phyloP scores from a whole-genome alignment of 176 grass and related monocot species.

The Melocanna baccifera region DNA sequence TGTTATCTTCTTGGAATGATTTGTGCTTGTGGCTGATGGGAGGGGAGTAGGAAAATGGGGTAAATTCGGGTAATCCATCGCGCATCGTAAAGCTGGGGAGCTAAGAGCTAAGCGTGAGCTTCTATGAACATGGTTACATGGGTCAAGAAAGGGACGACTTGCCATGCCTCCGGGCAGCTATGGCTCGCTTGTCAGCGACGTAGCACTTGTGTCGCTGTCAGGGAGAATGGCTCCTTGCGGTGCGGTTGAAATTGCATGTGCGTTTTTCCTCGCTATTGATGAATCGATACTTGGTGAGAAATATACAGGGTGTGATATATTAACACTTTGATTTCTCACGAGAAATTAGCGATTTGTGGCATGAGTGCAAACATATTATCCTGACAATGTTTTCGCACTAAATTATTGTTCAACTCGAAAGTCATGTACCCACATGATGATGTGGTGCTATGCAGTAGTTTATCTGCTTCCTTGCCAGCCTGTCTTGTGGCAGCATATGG shows the following conservation, averaged over 20 bases:
- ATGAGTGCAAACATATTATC: not conserved
- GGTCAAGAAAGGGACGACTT: slow-evolving; percentile 1
- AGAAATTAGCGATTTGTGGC: slow-evolving; percentile 16
- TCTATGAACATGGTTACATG: not conserved
- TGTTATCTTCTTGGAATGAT: slow-evolving; percentile 12
- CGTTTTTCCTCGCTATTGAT: not conserved
- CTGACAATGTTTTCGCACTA: not conserved
- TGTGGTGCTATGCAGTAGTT: not conserved
- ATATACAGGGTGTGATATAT: not conserved
- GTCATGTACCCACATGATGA: not conserved
- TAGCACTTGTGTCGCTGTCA: slow-evolving; percentile 18
- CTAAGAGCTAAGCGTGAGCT: not conserved
- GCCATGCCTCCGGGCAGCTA: not conserved
- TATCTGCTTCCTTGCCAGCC: slow-evolving; percentile 8
- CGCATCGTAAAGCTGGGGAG: not conserved
- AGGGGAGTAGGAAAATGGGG: not conserved
- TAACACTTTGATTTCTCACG: slow-evolving; percentile 2
- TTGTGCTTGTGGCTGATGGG: not conserved
- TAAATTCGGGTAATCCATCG: not conserved
- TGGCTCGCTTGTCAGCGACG: not conserved
- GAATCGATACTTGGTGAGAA: not conserved
- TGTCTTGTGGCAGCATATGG: not conserved
- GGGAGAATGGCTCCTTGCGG: not conserved
- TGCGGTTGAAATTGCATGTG: not conserved
- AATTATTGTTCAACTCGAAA: not conserved